These are phyloP conservation scores for Talaromyces rugulosus DNA, from an alignment of 2,329 filamentous ascomycete species.

Conservation along the genomic window DNA sequence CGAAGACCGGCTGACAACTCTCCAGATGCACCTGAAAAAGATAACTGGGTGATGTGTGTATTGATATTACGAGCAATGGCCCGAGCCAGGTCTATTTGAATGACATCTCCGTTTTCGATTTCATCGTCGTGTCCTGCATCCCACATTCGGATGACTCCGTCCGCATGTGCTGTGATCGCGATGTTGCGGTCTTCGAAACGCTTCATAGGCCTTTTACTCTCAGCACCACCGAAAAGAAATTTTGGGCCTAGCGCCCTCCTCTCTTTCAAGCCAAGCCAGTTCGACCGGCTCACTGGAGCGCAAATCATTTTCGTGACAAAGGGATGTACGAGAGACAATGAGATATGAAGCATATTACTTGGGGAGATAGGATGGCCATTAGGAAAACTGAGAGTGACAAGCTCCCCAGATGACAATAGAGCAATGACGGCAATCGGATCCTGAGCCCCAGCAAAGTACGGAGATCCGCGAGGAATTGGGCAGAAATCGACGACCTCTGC, in stretches of 20 bases:
- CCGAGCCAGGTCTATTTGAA: conserved; percentile 83
- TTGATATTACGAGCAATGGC: conserved; percentile 75
- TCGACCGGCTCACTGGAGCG: conserved; percentile 69
- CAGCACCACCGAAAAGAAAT: conserved; percentile 74
- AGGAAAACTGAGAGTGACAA: conserved; percentile 87
- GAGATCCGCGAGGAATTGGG: conserved; percentile 74
- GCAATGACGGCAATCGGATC: conserved; percentile 84
- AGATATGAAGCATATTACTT: conserved; percentile 88
- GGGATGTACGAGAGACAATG: conserved; percentile 81
- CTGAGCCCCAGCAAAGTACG: conserved; percentile 81
- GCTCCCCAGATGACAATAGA: conserved; percentile 77
- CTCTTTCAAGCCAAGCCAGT: conserved; percentile 91
- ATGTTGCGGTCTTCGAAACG: conserved; percentile 80
- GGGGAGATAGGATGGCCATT: conserved; percentile 86
- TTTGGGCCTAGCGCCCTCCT: conserved; percentile 72
- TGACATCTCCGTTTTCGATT: conserved; percentile 75
- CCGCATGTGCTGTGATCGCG: conserved; percentile 80
- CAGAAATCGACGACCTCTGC: conserved; percentile 77
- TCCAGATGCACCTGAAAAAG: conserved; percentile 72
- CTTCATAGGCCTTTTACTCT: conserved; percentile 64
- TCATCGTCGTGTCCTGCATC: conserved; percentile 89
- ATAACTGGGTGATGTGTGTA: conserved; percentile 73
- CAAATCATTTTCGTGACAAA: conserved; percentile 72
- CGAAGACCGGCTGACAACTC: conserved; percentile 80
- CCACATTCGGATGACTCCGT: conserved; percentile 89